Evolutionary conservation across 2,329 filamentous ascomycete species (phyloP).

Genomic region (Colletotrichum costaricense): DNA sequence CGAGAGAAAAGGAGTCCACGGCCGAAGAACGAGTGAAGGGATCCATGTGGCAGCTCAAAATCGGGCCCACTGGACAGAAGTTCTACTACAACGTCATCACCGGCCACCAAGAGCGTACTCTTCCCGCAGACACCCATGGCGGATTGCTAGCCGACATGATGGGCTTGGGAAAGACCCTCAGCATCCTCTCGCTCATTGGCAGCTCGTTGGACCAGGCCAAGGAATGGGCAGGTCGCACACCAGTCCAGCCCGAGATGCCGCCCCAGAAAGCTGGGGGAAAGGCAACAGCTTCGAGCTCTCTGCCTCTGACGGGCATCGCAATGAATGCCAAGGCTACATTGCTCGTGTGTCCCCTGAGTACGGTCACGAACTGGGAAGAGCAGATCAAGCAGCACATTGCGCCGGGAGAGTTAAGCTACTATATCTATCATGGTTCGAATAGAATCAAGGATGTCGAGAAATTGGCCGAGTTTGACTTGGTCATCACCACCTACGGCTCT

Average conservation of each 20-base stretch:
- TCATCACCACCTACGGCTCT: conserved; percentile 94
- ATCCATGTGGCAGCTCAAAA: conserved; percentile 80
- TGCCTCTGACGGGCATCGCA: conserved; percentile 63
- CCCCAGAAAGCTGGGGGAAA: conserved; percentile 52
- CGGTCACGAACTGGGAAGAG: conserved; percentile 93
- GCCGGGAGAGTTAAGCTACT: conserved; percentile 72
- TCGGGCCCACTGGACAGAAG: conserved; percentile 60
- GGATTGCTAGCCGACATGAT: conserved; percentile 88
- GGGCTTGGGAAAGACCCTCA: conserved; percentile 89
- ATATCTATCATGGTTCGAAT: conserved; percentile 87
- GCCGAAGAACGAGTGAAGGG: conserved; percentile 71
- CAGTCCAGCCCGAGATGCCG: conserved; percentile 59
- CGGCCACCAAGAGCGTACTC: conserved; percentile 68
- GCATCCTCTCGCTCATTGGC: conserved; percentile 82
- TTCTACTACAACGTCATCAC: conserved; percentile 89
- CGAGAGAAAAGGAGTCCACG: conserved; percentile 74
- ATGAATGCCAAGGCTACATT: conserved; percentile 84
- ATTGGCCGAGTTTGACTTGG: conserved; percentile 80
- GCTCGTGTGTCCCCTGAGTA: conserved; percentile 89
- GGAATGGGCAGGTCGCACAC: conserved; percentile 68
- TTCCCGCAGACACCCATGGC: conserved; percentile 75
- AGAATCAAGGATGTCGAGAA: conserved; percentile 76
- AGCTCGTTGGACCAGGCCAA: conserved; percentile 72
- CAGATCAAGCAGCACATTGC: conserved; percentile 88
- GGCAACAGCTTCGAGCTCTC: conserved; percentile 48